Percentiles rank a stretch among this genome's conserved stretches.
These are phyloP conservation scores for Pseudisothecium myosuroides DNA, from an alignment of 225 moss, liverwort and hornwort species.

Conservation along the genomic window DNA sequence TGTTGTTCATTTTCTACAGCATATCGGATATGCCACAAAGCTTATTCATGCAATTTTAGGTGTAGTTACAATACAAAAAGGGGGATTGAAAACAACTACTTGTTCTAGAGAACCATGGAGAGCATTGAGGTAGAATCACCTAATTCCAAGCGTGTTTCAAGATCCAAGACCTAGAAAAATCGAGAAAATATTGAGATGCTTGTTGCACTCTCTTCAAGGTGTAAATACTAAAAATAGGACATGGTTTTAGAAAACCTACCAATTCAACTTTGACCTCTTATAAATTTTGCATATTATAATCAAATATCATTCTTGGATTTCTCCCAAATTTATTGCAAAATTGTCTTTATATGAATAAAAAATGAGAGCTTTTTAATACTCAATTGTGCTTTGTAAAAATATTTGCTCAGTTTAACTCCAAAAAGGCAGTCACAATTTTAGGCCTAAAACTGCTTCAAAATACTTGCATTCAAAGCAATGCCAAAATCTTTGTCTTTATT, in stretches of 20 bases:
- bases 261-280: neutral
- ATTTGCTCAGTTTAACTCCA: fast-evolving
- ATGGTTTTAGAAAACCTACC: neutral
- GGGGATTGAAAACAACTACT: too few species aligned
- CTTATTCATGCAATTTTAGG: too few species aligned
- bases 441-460: neutral
- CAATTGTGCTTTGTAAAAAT: neutral
- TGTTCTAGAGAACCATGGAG: fast-evolving
- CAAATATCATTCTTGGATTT: neutral
- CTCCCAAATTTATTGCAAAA: neutral
- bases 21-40: too few species aligned
- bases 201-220: neutral
- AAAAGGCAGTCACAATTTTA: fast-evolving
- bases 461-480: neutral
- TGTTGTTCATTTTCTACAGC: too few species aligned
- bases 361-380: neutral
- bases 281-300: neutral
- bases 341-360: too few species aligned
- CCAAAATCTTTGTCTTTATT: neutral
- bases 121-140: neutral
- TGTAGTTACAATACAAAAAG: too few species aligned
- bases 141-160: fast-evolving
- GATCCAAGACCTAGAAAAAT: fast-evolving
- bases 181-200: neutral
- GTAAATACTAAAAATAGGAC: neutral